phyloP scores from a whole-genome alignment of 108 stramenopile genomes.

The Aurantiochytrium sp. region DNA sequence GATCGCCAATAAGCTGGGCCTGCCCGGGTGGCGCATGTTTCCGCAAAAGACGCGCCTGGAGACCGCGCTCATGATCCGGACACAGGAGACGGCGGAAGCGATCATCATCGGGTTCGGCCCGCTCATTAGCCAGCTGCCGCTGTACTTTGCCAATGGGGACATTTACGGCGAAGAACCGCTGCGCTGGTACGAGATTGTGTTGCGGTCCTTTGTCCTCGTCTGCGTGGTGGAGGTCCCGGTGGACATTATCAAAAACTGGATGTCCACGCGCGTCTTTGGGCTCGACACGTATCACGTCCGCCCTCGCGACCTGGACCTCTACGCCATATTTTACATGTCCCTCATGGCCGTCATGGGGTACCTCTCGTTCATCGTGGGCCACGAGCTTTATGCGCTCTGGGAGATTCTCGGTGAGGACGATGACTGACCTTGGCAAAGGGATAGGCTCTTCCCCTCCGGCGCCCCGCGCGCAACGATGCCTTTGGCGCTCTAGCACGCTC shows the following conservation, averaged over 20 bases:
- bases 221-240: not conserved
- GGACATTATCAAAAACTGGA: not conserved
- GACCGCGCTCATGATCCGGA: not conserved
- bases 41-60: not conserved
- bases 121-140: not conserved
- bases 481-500: not conserved
- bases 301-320: not conserved
- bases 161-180: not conserved
- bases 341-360: not conserved
- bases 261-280: slow-evolving; percentile 1
- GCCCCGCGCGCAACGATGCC: too few species aligned
- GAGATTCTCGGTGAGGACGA: not conserved
- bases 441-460: too few species aligned
- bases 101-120: not conserved
- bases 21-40: not conserved
- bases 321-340: not conserved
- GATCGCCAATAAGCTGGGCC: not conserved
- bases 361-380: not conserved
- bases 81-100: not conserved
- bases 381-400: not conserved
- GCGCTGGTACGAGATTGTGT: not conserved
- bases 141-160: not conserved
- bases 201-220: not conserved
- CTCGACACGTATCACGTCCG: not conserved
- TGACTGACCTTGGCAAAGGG: not conserved